Conservation (phyloP, 768 basidiomycete species). For the Xerocomellus intermedius region DNA sequence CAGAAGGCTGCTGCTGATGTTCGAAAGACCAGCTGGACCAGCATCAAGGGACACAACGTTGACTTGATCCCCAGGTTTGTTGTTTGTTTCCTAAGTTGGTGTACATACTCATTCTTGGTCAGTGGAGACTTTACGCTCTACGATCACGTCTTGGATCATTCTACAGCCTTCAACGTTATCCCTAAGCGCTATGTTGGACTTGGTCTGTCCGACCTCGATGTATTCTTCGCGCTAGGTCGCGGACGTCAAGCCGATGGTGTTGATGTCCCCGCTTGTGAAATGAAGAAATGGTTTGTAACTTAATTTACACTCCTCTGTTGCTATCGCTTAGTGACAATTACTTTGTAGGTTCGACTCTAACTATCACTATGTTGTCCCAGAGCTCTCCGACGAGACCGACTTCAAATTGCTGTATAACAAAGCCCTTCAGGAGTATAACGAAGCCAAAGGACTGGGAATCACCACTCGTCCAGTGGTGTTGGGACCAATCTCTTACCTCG, state of each 20-base stretch:
- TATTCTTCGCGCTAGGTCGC: constrained; percentile 99
- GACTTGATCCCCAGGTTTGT: constrained; percentile 88
- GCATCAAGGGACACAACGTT: constrained; percentile 80
- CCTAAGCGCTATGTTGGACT: constrained; percentile 90
- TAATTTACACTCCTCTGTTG: background rate
- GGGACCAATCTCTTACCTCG: constrained; percentile 93
- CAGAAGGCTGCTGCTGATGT: constrained; percentile 84
- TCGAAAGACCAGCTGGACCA: constrained; percentile 85
- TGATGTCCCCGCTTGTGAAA: constrained; percentile 96
- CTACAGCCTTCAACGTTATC: constrained; percentile 93
- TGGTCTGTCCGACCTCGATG: constrained; percentile 84
- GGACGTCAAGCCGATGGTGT: constrained; percentile 93
- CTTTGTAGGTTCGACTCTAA: constrained; percentile 88
- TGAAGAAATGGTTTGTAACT: constrained; percentile 93
- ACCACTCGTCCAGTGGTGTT: constrained; percentile 92
- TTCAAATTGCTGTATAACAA: constrained; percentile 98
- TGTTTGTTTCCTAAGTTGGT: constrained; percentile 3
- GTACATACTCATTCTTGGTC: constrained; percentile 19
- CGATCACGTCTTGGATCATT: constrained; percentile 98
- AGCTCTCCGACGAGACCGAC: constrained; percentile 84
- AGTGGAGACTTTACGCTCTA: constrained; percentile 99
- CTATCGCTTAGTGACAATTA: background rate
- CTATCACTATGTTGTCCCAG: constrained; percentile 98
- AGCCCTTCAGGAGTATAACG: constrained; percentile 88
- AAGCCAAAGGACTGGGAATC: constrained; percentile 89